Evolutionary conservation across 305 asterid species (phyloP), one percentile per base, ranked within the genome.

Genomic region (Withania somnifera): DNA sequence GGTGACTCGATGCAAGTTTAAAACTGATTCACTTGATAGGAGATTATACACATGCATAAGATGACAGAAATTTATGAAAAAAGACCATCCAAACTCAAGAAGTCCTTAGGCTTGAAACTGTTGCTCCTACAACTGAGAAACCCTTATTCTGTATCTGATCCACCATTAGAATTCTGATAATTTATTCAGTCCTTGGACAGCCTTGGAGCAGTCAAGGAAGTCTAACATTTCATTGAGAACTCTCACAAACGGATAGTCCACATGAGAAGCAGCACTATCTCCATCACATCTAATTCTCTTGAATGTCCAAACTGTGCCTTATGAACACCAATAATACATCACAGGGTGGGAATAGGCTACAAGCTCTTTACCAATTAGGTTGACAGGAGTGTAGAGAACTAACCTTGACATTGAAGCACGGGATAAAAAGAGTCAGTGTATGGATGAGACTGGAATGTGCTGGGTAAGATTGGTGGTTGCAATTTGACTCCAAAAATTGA

Each of bases 181-280:
- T 30, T 30, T 2, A 7, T 15, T 2, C n/a, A n/a, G n/a, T n/a
- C n/a, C n/a, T n/a, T n/a, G n/a, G n/a, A n/a, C n/a, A n/a, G n/a
- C n/a, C n/a, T n/a, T n/a, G n/a, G n/a, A n/a, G n/a, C n/a, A n/a
- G n/a, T n/a, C n/a, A n/a, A n/a, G n/a, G n/a, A n/a, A n/a, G n/a
- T n/a, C 22, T 26, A 73, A 3, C 45, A 24, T 71, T 71, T 45
- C 38, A 24, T 0, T 67, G 84, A 84, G 89, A 20, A 86, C 80
- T 88, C 36, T 20, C 50, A 77, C 94, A 86, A 90, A 90, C 93
- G 89, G 32, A 3, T 88, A 15, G 80, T 11, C 30, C 83, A 61
- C 92, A 32, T 58, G 1, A 58, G 13, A 78, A 51, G 19, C 82
- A 17, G 11, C 40, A 15, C 28, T 30, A 14, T n/a, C 20, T 20